Evolutionary conservation across 495 filamentous ascomycete species (phyloP), one percentile per base, ranked within the genome.

Genomic region (Xylaria grammica): DNA sequence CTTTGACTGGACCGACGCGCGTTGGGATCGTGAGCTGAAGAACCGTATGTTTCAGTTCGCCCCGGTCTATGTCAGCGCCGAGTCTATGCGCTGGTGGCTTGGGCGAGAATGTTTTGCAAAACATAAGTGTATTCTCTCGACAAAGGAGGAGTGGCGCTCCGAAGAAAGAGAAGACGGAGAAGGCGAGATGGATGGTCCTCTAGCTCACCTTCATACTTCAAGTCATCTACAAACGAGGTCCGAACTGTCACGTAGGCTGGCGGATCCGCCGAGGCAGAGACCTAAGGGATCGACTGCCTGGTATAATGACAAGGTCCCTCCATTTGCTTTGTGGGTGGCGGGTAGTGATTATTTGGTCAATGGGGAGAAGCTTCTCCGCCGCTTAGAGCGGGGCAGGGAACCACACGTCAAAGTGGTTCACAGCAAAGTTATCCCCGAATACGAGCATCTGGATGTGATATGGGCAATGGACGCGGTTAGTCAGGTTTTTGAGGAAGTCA

Each of bases 61-160:
- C 2, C 94, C 94, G 4, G 91, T 96, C 2, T 97, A 94, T 70
- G 92, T 97, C 27, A 91, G 88, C 62, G 86, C 91, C 6, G 94
- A 98, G 79, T 89, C 86, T 24, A 97, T 98, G 90, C 84, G 92
- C 0, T 98, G 94, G 95, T 98, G 94, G 94, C 82, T 98, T 1
- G 95, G 95, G 0, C 78, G 90, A 1, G 92, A 96, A 69, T 92
- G 93, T 67, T 98, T 98, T 73, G 92, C 95, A 0, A 90, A 83
- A 65, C 93, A 97, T 65, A 91, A 91, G 74, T 98, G 95, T 74
- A 96, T 98, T 55, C 82, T 98, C 10, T 82, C 90, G 5, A 94
- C 93, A 3, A 81, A 84, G 34, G 89, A 93, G 63, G 86, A 92
- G 63, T 81, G 82, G 65, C 77, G 75, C 51, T 76, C 80, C 6